A percentile compares a stretch with the other conserved stretches of the same genome.
These are phyloP conservation scores for Vachellia pachyceras DNA, from an alignment of 306 rosid species.

Conservation along the genomic window DNA sequence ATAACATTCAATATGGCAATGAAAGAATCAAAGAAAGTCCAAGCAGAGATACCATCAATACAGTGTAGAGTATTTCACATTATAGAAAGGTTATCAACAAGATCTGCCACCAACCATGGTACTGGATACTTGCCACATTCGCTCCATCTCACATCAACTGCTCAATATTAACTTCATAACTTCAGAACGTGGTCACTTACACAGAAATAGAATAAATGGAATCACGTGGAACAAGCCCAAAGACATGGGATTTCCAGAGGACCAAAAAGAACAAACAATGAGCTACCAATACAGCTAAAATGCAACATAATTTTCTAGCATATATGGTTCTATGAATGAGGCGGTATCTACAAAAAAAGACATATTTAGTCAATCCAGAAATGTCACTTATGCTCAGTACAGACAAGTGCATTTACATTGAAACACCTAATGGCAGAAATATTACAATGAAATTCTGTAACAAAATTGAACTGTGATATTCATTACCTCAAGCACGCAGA, in stretches of 20 bases:
- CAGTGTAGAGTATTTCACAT: conserved; percentile 35
- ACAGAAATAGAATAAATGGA: conserved; percentile 16
- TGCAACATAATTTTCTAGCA: not conserved
- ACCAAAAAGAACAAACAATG: conserved; percentile 14
- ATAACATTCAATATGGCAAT: conserved; percentile 30
- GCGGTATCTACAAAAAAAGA: not conserved
- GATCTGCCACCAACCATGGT: conserved; percentile 41
- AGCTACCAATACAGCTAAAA: not conserved
- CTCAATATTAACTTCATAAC: conserved; percentile 36
- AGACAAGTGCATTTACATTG: conserved; percentile 17
- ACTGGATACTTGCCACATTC: conserved; percentile 29
- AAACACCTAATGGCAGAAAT: conserved; percentile 11
- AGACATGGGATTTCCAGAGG: conserved; percentile 23
- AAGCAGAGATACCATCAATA: conserved; percentile 37
- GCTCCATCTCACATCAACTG: conserved; percentile 46
- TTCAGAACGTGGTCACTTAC: conserved; percentile 12
- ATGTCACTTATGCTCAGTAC: not conserved
- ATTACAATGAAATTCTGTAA: conserved; percentile 4
- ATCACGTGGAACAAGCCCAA: conserved; percentile 5
- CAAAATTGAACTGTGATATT: conserved; percentile 13
- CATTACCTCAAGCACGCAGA: conserved; percentile 64
- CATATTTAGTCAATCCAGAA: not conserved
- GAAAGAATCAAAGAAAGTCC: conserved; percentile 23
- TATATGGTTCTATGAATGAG: conserved; percentile 8
- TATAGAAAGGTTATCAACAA: conserved; percentile 38